Evolutionary conservation across 495 filamentous ascomycete species (phyloP).

Genomic region (Acidomyces sp.): DNA sequence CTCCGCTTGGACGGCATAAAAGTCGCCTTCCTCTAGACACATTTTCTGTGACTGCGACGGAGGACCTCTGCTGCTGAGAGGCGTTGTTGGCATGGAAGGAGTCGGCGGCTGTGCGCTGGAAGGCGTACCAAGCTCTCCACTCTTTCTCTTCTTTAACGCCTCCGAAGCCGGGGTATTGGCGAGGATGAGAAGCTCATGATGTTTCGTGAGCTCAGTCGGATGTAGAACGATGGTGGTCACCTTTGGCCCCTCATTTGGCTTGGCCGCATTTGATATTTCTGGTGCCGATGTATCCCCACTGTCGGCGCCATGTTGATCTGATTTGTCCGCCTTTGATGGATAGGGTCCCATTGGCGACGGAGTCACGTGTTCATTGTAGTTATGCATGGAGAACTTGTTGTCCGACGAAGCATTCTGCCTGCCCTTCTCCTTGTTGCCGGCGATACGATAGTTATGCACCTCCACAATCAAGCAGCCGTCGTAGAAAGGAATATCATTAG

Average conservation of each 20-base stretch:
- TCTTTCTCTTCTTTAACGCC: slow-evolving; percentile 31
- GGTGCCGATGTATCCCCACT: slow-evolving; percentile 32
- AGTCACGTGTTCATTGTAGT: slow-evolving; percentile 73
- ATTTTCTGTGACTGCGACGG: slow-evolving; percentile 64
- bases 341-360: slow-evolving; percentile 78
- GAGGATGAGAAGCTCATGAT: slow-evolving; percentile 62
- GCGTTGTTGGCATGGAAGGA: slow-evolving; percentile 51
- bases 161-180: slow-evolving; percentile 54
- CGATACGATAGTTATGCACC: slow-evolving; percentile 69
- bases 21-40: slow-evolving; percentile 56
- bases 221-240: slow-evolving; percentile 71
- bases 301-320: slow-evolving; percentile 32
- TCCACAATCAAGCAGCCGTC: slow-evolving; percentile 93
- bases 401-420: slow-evolving; percentile 41
- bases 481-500: slow-evolving; percentile 66
- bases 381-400: slow-evolving; percentile 76
- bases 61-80: slow-evolving; percentile 30
- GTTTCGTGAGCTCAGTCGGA: slow-evolving; percentile 61
- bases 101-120: slow-evolving; percentile 50
- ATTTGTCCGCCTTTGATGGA: slow-evolving; percentile 24
- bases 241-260: slow-evolving; percentile 46
- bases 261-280: slow-evolving; percentile 20
- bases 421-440: slow-evolving; percentile 37
- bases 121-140: slow-evolving; percentile 36
- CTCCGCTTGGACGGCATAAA: slow-evolving; percentile 60